Evolutionary conservation across 2,329 filamentous ascomycete species (phyloP).

Genomic region (Pestalotiopsis sp.): DNA sequence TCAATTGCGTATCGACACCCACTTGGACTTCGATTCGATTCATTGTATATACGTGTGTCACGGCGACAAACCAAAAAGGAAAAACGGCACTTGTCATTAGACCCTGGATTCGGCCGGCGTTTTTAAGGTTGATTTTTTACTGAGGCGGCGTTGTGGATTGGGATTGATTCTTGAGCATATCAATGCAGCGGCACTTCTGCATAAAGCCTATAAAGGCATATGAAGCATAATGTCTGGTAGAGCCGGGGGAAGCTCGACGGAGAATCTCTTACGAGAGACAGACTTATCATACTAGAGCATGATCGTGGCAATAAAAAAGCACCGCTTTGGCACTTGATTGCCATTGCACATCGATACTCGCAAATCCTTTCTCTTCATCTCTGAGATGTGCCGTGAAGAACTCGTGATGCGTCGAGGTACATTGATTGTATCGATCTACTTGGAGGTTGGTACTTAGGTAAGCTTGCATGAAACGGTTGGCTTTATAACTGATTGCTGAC

Average conservation of each 20-base stretch:
- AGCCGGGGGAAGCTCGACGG: background rate
- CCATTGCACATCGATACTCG: background rate
- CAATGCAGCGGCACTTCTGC: background rate
- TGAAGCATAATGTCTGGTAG: constrained; percentile 12
- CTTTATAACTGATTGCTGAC: background rate
- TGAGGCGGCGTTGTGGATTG: constrained; percentile 17
- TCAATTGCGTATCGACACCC: constrained; percentile 25
- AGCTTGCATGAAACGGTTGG: background rate
- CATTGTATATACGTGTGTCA: constrained; percentile 23
- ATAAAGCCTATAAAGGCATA: background rate
- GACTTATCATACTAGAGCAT: constrained; percentile 12
- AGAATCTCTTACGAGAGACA: background rate
- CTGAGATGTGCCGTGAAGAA: background rate
- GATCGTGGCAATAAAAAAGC: background rate
- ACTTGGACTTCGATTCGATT: constrained; percentile 21
- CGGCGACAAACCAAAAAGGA: constrained; percentile 18
- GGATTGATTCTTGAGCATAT: constrained; percentile 17
- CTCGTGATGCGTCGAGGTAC: background rate
- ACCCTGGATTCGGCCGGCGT: constrained; percentile 22
- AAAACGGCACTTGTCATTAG: constrained; percentile 20
- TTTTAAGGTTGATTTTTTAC: constrained; percentile 20
- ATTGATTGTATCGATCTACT: background rate
- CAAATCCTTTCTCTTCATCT: background rate
- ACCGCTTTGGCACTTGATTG: constrained; percentile 1
- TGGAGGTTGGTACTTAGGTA: background rate